Conservation (phyloP, 148 eudicot species). For the Selenicereus undatus region DNA sequence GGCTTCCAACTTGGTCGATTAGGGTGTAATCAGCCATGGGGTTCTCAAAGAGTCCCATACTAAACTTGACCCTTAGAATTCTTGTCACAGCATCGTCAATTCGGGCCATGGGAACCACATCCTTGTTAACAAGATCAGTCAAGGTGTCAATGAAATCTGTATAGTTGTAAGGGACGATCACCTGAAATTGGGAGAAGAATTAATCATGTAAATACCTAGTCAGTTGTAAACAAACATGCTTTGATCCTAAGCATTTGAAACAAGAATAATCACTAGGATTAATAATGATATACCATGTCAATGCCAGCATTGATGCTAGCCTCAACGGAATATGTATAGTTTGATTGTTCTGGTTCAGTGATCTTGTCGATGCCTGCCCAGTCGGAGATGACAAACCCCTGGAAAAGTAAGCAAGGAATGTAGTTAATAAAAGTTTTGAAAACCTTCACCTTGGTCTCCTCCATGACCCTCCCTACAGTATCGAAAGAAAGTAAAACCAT, state of each 20-base stretch:
- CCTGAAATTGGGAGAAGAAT: conserved; percentile 19
- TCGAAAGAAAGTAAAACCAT: not conserved
- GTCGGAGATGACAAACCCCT: conserved; percentile 33
- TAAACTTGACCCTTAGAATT: conserved; percentile 56
- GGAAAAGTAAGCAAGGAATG: not conserved
- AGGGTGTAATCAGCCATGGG: conserved; percentile 54
- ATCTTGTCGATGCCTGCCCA: conserved; percentile 36
- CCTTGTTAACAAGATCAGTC: conserved; percentile 36
- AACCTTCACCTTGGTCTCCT: not conserved
- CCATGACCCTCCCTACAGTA: not conserved
- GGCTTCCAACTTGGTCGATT: conserved; percentile 41
- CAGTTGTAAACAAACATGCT: not conserved
- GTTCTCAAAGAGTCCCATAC: conserved; percentile 58
- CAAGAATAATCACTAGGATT: not conserved
- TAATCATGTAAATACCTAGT: not conserved
- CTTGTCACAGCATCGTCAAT: conserved; percentile 61
- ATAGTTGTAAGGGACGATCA: conserved; percentile 47
- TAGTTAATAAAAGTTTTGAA: not conserved
- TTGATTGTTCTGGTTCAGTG: conserved; percentile 26
- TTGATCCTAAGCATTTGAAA: not conserved
- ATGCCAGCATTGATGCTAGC: conserved; percentile 29
- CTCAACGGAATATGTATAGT: conserved; percentile 30
- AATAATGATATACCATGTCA: conserved; percentile 27
- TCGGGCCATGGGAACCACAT: conserved; percentile 45
- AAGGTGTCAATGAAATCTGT: conserved; percentile 45